phyloP scores from a whole-genome alignment of 2,329 filamentous ascomycete species.

The Emergomyces orientalis region DNA sequence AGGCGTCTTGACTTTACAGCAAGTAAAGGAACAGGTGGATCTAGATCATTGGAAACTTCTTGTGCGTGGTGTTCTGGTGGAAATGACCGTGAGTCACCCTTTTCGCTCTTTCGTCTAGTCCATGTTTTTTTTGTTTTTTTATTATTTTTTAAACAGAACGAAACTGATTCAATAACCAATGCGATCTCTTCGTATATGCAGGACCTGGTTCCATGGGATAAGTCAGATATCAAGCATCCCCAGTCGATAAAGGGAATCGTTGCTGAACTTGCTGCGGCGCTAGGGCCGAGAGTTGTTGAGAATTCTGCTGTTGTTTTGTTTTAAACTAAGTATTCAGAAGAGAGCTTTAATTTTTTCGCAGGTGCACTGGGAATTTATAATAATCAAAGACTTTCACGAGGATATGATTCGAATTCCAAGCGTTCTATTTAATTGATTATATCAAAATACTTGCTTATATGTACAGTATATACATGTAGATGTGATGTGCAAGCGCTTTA shows the following conservation, averaged over 20 bases:
- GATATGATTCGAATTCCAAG: neutral
- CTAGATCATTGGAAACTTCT: slow-evolving; percentile 38
- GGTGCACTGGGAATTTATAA: neutral
- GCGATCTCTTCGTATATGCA: slow-evolving; percentile 14
- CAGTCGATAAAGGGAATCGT: slow-evolving; percentile 40
- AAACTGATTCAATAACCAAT: neutral
- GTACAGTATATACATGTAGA: no score
- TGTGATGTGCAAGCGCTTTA: no score
- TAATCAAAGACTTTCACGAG: neutral
- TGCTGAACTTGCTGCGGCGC: slow-evolving; percentile 38
- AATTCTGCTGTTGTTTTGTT: slow-evolving; percentile 35
- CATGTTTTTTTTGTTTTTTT: no score
- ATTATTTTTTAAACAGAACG: neutral
- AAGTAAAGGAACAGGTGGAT: slow-evolving; percentile 34
- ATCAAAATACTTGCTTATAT: no score
- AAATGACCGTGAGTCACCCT: slow-evolving; percentile 32
- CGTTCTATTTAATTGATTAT: no score
- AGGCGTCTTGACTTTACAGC: slow-evolving; percentile 35
- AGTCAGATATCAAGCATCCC: slow-evolving; percentile 33
- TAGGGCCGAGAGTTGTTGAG: slow-evolving; percentile 37
- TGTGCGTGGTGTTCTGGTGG: slow-evolving; percentile 33
- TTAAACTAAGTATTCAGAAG: slow-evolving; percentile 8
- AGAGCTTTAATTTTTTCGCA: neutral
- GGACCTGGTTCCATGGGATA: slow-evolving; percentile 42
- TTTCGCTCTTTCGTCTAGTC: neutral